Evolutionary conservation across 148 eudicot genomes (phyloP).

Genomic region (Rhododendron griersonianum): DNA sequence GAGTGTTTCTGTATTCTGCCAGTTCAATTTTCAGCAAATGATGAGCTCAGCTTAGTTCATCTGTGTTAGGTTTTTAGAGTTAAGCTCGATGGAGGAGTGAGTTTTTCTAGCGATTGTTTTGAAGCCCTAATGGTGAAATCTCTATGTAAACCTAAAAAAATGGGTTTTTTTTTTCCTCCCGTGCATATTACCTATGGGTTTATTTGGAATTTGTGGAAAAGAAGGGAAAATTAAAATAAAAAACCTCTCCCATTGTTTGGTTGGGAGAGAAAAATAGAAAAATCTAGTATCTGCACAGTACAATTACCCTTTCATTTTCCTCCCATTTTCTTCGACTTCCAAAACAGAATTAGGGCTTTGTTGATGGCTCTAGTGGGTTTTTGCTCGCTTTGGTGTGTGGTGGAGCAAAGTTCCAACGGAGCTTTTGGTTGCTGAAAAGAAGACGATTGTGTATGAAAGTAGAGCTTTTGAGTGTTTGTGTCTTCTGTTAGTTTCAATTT

Average conservation of each 20-base stretch:
- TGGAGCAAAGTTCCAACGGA: not conserved
- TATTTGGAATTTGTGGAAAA: too few relatives aligned
- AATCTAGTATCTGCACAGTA: too few relatives aligned
- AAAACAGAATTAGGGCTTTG: not conserved
- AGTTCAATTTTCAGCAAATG: not conserved
- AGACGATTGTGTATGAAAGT: not conserved
- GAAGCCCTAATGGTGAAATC: not conserved
- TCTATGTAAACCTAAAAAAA: not conserved
- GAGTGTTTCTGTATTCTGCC: not conserved
- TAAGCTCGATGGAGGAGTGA: not conserved
- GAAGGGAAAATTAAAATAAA: too few relatives aligned
- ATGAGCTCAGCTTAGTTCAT: not conserved
- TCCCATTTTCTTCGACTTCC: not conserved
- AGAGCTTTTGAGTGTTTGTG: not conserved
- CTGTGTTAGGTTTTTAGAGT: not conserved
- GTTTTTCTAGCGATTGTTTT: not conserved
- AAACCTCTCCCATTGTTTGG: too few relatives aligned
- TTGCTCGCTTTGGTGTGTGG: not conserved
- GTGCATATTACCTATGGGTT: not conserved
- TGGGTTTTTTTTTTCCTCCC: not conserved
- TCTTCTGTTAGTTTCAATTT: not conserved
- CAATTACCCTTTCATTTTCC: too few relatives aligned
- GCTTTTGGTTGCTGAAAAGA: constrained; percentile 3
- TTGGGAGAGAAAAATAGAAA: too few relatives aligned
- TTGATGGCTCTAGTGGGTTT: not conserved